phyloP scores from a whole-genome alignment of 805 yeast genomes.

The Spathaspora passalidarum region DNA sequence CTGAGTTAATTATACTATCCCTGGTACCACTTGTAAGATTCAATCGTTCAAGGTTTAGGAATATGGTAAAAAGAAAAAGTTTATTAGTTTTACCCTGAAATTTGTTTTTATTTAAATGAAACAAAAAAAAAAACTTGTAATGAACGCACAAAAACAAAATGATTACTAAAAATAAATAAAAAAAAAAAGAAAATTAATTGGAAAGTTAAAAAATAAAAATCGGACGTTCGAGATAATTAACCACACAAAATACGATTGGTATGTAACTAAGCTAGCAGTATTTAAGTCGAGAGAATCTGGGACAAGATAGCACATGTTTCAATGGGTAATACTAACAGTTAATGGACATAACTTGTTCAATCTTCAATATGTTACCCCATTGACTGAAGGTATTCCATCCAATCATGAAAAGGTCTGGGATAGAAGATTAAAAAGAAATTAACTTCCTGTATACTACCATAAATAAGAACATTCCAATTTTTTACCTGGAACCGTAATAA shows the following conservation, averaged over 20 bases:
- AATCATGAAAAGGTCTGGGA: too few species aligned
- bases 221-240: background rate
- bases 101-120: background rate
- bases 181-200: background rate
- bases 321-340: too few species aligned
- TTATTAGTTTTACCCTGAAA: background rate
- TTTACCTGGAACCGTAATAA: background rate
- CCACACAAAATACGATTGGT: constrained; percentile 1
- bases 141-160: background rate
- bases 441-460: too few species aligned
- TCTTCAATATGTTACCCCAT: too few species aligned
- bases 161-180: background rate
- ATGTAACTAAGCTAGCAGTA: too few species aligned
- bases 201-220: background rate
- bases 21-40: background rate
- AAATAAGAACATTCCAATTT: too few species aligned
- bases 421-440: too few species aligned
- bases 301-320: too few species aligned
- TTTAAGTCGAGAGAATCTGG: too few species aligned
- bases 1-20: too few species aligned
- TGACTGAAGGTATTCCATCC: too few species aligned
- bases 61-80: background rate
- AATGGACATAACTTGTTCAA: too few species aligned
- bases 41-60: background rate
- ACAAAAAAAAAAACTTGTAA: background rate